phyloP scores from a whole-genome alignment of 1,284 basidiomycete species.

The Trametes sp. region DNA sequence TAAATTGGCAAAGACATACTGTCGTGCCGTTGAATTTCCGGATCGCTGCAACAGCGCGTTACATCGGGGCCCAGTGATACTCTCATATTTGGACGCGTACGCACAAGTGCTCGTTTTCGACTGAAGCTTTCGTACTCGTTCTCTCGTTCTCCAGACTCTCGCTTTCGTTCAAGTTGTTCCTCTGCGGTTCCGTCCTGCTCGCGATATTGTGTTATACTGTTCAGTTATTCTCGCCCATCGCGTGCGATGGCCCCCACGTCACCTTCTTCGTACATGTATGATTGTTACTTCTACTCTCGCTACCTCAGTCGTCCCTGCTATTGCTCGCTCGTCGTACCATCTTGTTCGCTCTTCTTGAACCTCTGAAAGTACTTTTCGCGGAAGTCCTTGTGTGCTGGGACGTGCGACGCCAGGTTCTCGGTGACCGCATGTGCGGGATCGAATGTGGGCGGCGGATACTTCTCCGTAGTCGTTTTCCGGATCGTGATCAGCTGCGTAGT shows the following conservation, averaged over 20 bases:
- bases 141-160: background rate
- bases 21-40: constrained; percentile 59
- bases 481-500: constrained; percentile 85
- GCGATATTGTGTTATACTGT: background rate
- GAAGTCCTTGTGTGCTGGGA: constrained; percentile 82
- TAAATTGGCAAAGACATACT: constrained; percentile 49
- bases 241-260: no score
- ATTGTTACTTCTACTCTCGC: background rate
- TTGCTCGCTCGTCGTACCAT: background rate
- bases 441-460: constrained; percentile 62
- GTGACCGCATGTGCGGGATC: constrained; percentile 39
- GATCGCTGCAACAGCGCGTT: constrained; percentile 62
- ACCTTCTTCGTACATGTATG: constrained; percentile 1
- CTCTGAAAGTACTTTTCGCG: constrained; percentile 84
- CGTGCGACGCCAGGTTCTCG: constrained; percentile 43
- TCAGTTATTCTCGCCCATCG: background rate
- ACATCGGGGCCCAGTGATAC: constrained; percentile 42
- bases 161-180: no score
- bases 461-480: constrained; percentile 66
- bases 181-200: no score
- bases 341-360: constrained; percentile 57
- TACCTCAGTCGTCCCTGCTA: background rate
- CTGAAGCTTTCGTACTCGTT: background rate
- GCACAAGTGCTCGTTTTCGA: background rate
- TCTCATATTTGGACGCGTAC: background rate